Evolutionary conservation across 129 eudicot species (phyloP).

Genomic region (Saposhnikovia divaricata): DNA sequence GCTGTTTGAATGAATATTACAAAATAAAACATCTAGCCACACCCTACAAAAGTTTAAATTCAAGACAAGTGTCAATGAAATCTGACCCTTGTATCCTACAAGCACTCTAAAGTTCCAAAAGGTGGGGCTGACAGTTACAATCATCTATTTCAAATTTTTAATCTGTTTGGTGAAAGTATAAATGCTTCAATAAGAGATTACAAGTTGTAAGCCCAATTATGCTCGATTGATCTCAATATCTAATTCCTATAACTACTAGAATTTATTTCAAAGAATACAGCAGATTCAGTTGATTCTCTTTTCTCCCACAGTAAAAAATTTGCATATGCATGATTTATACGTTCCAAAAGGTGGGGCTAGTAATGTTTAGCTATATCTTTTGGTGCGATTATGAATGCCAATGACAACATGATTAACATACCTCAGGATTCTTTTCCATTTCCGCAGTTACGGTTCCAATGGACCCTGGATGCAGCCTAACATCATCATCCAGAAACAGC

Average conservation of each 20-base stretch:
- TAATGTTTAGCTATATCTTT: too few species aligned
- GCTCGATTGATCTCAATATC: not conserved
- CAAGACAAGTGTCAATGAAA: not conserved
- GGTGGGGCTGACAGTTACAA: not conserved
- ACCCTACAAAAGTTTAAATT: slow-evolving; percentile 37
- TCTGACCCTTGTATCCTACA: not conserved
- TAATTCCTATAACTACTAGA: not conserved
- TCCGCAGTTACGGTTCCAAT: too few species aligned
- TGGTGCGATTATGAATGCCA: too few species aligned
- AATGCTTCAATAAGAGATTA: not conserved
- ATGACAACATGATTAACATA: too few species aligned
- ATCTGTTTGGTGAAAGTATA: slow-evolving; percentile 1
- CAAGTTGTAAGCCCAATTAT: not conserved
- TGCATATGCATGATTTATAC: too few species aligned
- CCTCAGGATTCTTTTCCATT: too few species aligned
- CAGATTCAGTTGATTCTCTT: not conserved
- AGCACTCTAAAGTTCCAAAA: not conserved
- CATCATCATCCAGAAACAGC: too few species aligned
- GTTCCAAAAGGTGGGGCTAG: too few species aligned
- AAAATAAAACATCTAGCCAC: slow-evolving; percentile 93
- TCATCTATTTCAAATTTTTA: not conserved
- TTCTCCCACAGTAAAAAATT: not conserved
- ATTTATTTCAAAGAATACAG: not conserved
- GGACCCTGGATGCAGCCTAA: too few species aligned
- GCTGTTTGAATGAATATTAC: slow-evolving; percentile 90